A percentile compares a stretch with the other conserved stretches of the same genome.
These are phyloP conservation scores for Aspergillus haitiensis DNA, from an alignment of 495 filamentous ascomycete species.

Conservation along the genomic window DNA sequence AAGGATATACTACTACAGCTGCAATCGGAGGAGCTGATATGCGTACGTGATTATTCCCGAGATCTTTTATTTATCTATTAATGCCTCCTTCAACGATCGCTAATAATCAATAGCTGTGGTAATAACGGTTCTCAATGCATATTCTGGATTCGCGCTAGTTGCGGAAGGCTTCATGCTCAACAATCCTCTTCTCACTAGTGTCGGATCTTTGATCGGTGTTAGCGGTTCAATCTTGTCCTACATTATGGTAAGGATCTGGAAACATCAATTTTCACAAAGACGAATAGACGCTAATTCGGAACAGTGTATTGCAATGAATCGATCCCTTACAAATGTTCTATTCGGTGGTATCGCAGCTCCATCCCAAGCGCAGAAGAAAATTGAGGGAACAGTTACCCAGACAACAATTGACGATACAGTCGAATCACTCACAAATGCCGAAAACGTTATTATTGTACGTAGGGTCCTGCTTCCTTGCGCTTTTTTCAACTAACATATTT, in stretches of 20 bases:
- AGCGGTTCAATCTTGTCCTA: conserved; percentile 80
- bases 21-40: conserved; percentile 85
- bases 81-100: background rate
- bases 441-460: conserved; percentile 70
- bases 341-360: conserved; percentile 73
- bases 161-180: conserved; percentile 87
- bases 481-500: background rate
- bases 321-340: conserved; percentile 74
- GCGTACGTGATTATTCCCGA: conserved; percentile 42
- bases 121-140: conserved; percentile 82
- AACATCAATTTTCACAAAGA: background rate
- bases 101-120: conserved; percentile 56
- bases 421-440: conserved; percentile 65
- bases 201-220: conserved; percentile 78
- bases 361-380: conserved; percentile 54
- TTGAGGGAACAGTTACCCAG: conserved; percentile 70
- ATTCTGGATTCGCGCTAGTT: conserved; percentile 79
- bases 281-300: conserved; percentile 16
- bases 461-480: too few species aligned
- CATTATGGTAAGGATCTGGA: conserved; percentile 52
- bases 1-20: conserved; percentile 78
- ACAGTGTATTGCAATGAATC: conserved; percentile 80
- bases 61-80: too few species aligned
- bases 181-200: conserved; percentile 73
- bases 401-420: conserved; percentile 74